Evolutionary conservation across 2,329 filamentous ascomycete species (phyloP), one percentile per base, ranked within the genome.

Genomic region (Scedosporium aurantiacum): DNA sequence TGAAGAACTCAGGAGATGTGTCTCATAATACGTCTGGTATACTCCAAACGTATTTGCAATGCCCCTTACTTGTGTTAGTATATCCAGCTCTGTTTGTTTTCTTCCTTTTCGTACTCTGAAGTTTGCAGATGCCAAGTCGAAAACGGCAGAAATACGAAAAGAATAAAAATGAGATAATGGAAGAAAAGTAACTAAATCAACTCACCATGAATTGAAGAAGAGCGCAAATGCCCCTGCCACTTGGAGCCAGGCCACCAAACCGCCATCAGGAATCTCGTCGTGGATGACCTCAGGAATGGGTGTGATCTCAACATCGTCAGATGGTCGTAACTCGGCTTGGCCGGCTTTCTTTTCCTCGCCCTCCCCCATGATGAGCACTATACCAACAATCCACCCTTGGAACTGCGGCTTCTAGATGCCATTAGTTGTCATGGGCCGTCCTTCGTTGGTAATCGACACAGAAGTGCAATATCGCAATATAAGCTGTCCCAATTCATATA

Each of bases 11-110:
- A 76, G 68, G 5, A 70, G 63, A 23, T 64, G 43, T 5, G 58
- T 57, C 14, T 68, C 64, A 67, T 75, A 77, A 63, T 73, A 70
- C 4, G 68, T 63, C 61, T 74, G 70, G 60, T 70, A 75, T 37
- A 71, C 69, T 28, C 74, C 75, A 40, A 72, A 75, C n/a, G 68
- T 69, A 64, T 73, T 73, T 25, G 71, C 64, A 2, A 72, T 66
- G 27, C 73, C 73, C 63, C 70, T 72, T 21, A 52, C 43, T 41
- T 61, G 61, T 58, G 4, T 14, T 37, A 37, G 32, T 37, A 32
- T 32, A 8, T 10, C 10, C 28, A 7, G 28, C 28, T 8, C 10
- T 32, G 8, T 32, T 32, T 8, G 7, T 32, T 8, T 32, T 32
- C 28, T 32, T 27, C 25, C 25, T 27, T 27, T 10, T 32, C 7